Evolutionary conservation across 768 basidiomycete species (phyloP).

Genomic region (Tremella mesenterica): DNA sequence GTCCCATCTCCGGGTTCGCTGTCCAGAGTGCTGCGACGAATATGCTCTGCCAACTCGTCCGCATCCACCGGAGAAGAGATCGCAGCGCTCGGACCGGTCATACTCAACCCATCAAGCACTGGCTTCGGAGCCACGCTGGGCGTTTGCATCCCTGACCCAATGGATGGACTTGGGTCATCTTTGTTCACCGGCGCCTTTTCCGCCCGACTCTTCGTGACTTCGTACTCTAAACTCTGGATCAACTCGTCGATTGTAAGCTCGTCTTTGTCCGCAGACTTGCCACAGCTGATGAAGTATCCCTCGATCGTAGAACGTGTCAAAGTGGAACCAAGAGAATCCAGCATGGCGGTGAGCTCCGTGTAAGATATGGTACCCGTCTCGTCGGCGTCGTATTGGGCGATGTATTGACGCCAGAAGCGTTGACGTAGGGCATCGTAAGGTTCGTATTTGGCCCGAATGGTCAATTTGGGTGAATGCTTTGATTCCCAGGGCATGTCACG

Average conservation of each 20-base stretch:
- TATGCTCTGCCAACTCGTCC: constrained; percentile 47
- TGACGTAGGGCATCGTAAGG: constrained; percentile 87
- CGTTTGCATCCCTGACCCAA: constrained; percentile 38
- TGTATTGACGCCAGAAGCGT: constrained; percentile 80
- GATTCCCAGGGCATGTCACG: constrained; percentile 65
- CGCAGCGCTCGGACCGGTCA: constrained; percentile 45
- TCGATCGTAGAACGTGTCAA: constrained; percentile 68
- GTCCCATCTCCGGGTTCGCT: constrained; percentile 6
- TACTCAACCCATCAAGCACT: constrained; percentile 29
- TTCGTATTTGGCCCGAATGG: constrained; percentile 75
- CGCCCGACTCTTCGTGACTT: constrained; percentile 61
- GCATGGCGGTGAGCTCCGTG: constrained; percentile 84
- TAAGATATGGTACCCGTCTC: constrained; percentile 66
- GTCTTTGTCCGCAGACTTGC: constrained; percentile 57
- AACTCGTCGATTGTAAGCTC: constrained; percentile 71
- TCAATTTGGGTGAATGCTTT: constrained; percentile 55
- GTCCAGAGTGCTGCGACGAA: constrained; percentile 25
- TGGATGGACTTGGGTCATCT: constrained; percentile 43
- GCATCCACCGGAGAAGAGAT: constrained; percentile 51
- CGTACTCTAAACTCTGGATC: constrained; percentile 75
- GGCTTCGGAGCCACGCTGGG: constrained; percentile 46
- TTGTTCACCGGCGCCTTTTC: constrained; percentile 62
- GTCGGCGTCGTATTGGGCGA: constrained; percentile 82
- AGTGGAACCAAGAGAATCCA: constrained; percentile 93
- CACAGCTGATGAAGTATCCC: constrained; percentile 66